Conservation (phyloP, 176 grass and related monocot species). For the Triticum aestivum region IWGSC_CS_RefSeq_v2.1 NC_057801.1:684336332-684336831, state of each 20-base stretch:
- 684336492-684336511: constrained; percentile 39
- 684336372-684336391: constrained; percentile 68
- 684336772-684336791: not conserved
- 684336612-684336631: not conserved
- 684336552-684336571: not conserved
- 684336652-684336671: not conserved
- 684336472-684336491: constrained; percentile 60
- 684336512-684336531: not conserved
- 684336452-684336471: constrained; percentile 89
- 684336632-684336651: not conserved
- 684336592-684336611: constrained; percentile 4
- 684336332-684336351: constrained; percentile 92
- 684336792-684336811: not conserved
- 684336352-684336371: constrained; percentile 92
- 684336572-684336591: not conserved
- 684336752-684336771: not conserved
- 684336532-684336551: not conserved
- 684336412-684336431: not conserved
- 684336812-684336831: not conserved
- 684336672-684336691: not conserved
- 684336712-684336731: not conserved
- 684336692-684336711: not conserved
- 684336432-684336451: constrained; percentile 50
- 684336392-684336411: constrained; percentile 17
- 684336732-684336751: not conserved